A percentile compares a stretch with the other conserved stretches of the same genome.
phyloP scores from a whole-genome alignment of 2,329 filamentous ascomycete species.

The Penicillium janthinellum region DNA sequence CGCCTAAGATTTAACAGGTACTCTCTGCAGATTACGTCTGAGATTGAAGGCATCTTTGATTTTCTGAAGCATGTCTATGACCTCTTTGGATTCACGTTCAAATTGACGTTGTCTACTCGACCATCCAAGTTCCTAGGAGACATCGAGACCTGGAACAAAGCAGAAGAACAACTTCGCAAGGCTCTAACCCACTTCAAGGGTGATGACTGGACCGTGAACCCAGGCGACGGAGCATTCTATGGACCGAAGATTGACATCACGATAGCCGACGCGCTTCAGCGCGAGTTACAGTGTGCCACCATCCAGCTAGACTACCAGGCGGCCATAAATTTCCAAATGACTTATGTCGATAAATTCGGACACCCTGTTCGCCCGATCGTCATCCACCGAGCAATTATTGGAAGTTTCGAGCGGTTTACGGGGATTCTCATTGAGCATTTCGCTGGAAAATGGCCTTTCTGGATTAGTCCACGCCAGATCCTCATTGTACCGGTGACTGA shows the following conservation, averaged over 20 bases:
- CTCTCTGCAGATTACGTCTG: conserved; percentile 40
- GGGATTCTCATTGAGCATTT: conserved; percentile 56
- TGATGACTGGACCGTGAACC: conserved; percentile 83
- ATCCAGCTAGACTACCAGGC: conserved; percentile 93
- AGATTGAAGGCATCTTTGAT: conserved; percentile 83
- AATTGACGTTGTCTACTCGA: conserved; percentile 89
- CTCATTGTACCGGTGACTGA: conserved; percentile 55
- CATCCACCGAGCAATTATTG: conserved; percentile 55
- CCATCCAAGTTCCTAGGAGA: conserved; percentile 88
- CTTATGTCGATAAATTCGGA: conserved; percentile 73
- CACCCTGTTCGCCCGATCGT: conserved; percentile 48
- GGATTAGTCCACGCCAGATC: conserved; percentile 54
- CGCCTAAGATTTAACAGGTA: too few relatives aligned
- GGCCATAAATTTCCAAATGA: conserved; percentile 80
- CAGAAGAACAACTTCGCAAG: conserved; percentile 76
- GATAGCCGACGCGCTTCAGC: conserved; percentile 81
- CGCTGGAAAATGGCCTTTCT: conserved; percentile 56
- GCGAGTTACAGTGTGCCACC: conserved; percentile 87
- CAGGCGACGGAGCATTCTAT: conserved; percentile 96
- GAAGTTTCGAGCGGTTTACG: conserved; percentile 55
- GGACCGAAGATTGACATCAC: conserved; percentile 98
- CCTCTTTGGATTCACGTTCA: conserved; percentile 85
- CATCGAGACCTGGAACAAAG: conserved; percentile 82
- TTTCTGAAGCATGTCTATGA: conserved; percentile 81
- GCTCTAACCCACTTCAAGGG: conserved; percentile 80